Base-by-base conservation (phyloP, 78 protist genomes). In the Dictyostelium firmibasis region DNA sequence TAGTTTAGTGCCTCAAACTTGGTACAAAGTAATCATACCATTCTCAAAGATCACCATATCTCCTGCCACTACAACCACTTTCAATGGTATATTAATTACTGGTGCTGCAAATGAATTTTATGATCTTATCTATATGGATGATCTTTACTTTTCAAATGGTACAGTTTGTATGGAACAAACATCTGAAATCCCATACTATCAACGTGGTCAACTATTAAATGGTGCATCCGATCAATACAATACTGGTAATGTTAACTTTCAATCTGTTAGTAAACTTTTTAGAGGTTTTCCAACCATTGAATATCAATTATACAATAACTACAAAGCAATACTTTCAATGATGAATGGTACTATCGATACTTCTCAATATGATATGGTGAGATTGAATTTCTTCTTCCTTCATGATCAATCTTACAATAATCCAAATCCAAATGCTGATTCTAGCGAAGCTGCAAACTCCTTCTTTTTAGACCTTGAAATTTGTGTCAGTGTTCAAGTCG, bases 81-180 rank as follows among this genome's bases (percentile, higher is more conserved):
- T 81, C 31, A 36, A 62, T 35, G 94, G 86, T 1, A 64, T 89
- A 16, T 16, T 81, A 6, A 62, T 87, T 29, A 53, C 25, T 6
- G 81, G 53, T 13, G 38, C 60, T 4, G 8, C 60, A 6, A 13
- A 38, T 11, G 64, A 50, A 16, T 87, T 53, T 38, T 20, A 20
- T 18, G 93, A 84, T 25, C 7, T 41, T 2, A 60, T 31, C 9
- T 78, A 27, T 31, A 8, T 87, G 10, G 93, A 87, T 64, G 93
- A 87, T 79, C 16, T 87, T 20, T 36, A 78, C 25, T 83, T 87
- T 25, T 50, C 83, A 69, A 87, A 87, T 50, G 85, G 93, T 44
- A 43, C 85, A 2, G 38, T 64, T 33, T 87, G 93, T 38, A 35
- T 36, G 25, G 57, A 76, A 8, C 41, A 87, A 13, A 13, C n/a